Evolutionary conservation across 805 yeast species (phyloP), one percentile per base, ranked within the genome.

Genomic region (Yarrowia yakushimensis): DNA sequence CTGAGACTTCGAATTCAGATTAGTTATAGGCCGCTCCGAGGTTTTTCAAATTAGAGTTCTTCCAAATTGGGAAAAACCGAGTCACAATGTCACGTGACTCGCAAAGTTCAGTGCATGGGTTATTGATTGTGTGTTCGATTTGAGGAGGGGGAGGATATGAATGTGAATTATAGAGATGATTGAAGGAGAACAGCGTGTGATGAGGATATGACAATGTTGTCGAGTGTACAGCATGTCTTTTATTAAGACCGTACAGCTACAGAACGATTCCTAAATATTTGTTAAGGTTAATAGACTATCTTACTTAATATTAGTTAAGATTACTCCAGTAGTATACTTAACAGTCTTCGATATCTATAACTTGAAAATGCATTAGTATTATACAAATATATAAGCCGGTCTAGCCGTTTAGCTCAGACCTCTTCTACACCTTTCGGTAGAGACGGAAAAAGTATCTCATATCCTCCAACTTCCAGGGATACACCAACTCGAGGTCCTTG

Each of bases 401-500:
- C 42, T 11, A 17, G 42, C 1, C 17, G 15, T 25, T 25, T 25
- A 5, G 8, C 27, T n/a, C n/a, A 17, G 3, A 7, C 42, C n/a
- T 12, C 28, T 4, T n/a, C 46, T 68, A 81, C 65, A 74, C 79
- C 76, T 82, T 85, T 68, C 81, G 77, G 74, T 89, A 90, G 50
- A 90, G 74, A 68, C 96, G 79, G 71, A 86, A 85, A 72, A 90
- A 90, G 71, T 88, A 88, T 65, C 97, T 80, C 96, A 90, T 90
- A 71, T 88, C 90, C 70, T 90, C 97, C 65, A 90, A 73, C 68
- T 88, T 87, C 74, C 88, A 75, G 2, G 81, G 81, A 67, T 89
- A 90, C 12, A 80, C 74, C 13, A 86, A 73, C 15, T 31, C 39
- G 15, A 45, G 52, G 13, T 78, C 79, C 17, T 76, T 74, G 18